Evolutionary conservation across 495 filamentous ascomycete species (phyloP), one percentile per base, ranked within the genome.

Genomic region (Cercophora sp.): DNA sequence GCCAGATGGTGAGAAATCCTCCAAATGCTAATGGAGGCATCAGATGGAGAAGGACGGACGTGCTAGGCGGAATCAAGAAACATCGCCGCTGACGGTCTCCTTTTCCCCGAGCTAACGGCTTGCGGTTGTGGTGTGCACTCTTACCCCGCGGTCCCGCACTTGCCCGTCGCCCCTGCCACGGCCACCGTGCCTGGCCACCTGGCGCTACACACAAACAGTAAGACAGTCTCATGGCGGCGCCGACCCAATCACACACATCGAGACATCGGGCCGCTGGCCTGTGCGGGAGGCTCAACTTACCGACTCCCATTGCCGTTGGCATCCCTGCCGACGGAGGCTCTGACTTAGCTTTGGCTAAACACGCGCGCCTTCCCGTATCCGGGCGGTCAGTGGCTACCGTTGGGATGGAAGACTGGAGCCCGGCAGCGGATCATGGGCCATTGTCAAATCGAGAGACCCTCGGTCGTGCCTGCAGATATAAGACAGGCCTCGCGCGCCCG

Each of bases 251-350:
- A n/a, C n/a, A n/a, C n/a, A n/a, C n/a, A n/a, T n/a, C n/a, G n/a
- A n/a, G n/a, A n/a, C n/a, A n/a, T n/a, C n/a, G n/a, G n/a, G 29
- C 29, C 13, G 29, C 29, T 32, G 29, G 6, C 8, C 29, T 32
- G 8, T 32, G 29, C 4, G 11, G 4, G 40, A 43, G 40, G 44
- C 44, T 47, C 44, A 34, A 47, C 26, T 47, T 47, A 34, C 44
- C 44, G 44, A 47, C 24, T 47, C 27, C 25, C 27, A 16, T 34
- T 47, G 44, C 44, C 44, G 44, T 31, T 22, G 26, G 15, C 44
- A 23, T 27, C 27, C 16, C 15, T 32, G 24, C 26, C 3, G 22
- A 29, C 34, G 44, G 26, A 18, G 26, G 13, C 44, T 27, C 44
- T 34, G 16, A n/a, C 37, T 19, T 41, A 8, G 36, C 29, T 32